A percentile compares a stretch with the other conserved stretches of the same genome.
Conservation (phyloP, 2,329 filamentous ascomycete species). For the Chaetomium olivaceum region DNA sequence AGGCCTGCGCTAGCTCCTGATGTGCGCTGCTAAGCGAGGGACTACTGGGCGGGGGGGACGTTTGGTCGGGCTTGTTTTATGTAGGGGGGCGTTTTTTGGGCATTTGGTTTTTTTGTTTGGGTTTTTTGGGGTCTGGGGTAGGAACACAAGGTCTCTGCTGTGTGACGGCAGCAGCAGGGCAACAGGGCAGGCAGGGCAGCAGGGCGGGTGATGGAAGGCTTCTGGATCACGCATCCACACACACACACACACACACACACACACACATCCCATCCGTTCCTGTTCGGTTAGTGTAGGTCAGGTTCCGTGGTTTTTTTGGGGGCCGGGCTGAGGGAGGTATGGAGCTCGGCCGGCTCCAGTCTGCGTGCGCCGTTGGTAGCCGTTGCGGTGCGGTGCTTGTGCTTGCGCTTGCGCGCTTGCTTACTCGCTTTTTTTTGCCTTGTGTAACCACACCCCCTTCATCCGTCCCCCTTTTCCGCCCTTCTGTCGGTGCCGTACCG, state of each 20-base stretch:
- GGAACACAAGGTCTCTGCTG: background rate
- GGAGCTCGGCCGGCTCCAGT: background rate
- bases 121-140: background rate
- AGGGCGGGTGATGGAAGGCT: background rate
- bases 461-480: no score
- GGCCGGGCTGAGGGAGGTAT: background rate
- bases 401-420: background rate
- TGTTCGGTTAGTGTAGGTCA: no score
- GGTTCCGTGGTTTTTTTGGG: constrained; percentile 1
- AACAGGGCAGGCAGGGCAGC: no score
- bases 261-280: no score
- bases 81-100: background rate
- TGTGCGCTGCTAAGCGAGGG: background rate
- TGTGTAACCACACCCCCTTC: background rate
- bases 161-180: background rate
- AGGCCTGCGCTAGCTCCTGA: background rate
- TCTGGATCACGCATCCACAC: background rate
- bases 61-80: background rate
- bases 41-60: background rate
- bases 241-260: no score
- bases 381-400: background rate
- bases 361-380: constrained; percentile 6
- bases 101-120: background rate
- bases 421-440: background rate
- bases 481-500: background rate